phyloP scores from a whole-genome alignment of 2,329 filamentous ascomycete genomes.

The Truncatella angustata region DNA sequence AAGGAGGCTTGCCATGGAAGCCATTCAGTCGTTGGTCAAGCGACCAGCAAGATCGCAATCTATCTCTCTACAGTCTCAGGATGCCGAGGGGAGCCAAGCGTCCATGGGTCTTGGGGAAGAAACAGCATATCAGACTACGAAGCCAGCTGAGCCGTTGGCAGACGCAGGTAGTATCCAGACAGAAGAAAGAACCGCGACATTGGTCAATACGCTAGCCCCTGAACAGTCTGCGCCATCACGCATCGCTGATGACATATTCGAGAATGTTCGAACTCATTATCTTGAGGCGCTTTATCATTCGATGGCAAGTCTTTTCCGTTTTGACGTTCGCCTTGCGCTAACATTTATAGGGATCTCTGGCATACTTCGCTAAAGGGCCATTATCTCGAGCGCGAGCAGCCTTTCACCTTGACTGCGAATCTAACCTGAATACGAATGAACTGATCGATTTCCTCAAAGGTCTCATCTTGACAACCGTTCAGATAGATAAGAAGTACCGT shows the following conservation, averaged over 20 bases:
- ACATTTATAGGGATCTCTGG: constrained; percentile 66
- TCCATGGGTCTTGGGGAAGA: constrained; percentile 11
- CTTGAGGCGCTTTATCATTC: constrained; percentile 62
- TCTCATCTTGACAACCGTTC: constrained; percentile 62
- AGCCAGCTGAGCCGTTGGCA: background rate
- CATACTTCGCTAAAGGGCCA: constrained; percentile 82
- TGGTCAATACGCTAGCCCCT: constrained; percentile 12
- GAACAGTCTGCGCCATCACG: constrained; percentile 24
- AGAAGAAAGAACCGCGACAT: background rate
- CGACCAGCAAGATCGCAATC: constrained; percentile 47
- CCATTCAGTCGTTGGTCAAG: constrained; percentile 60
- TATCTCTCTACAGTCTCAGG: constrained; percentile 28
- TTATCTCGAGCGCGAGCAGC: constrained; percentile 71
- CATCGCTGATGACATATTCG: constrained; percentile 52
- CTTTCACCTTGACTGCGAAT: constrained; percentile 63
- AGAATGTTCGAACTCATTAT: constrained; percentile 58
- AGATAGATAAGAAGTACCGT: constrained; percentile 79
- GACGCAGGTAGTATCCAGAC: background rate
- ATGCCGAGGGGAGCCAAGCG: constrained; percentile 11
- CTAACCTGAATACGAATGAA: constrained; percentile 59
- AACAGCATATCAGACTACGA: constrained; percentile 10
- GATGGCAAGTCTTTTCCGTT: constrained; percentile 44
- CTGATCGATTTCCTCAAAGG: constrained; percentile 68
- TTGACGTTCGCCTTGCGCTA: constrained; percentile 17
- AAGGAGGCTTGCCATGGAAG: constrained; percentile 60